Base-by-base conservation (phyloP, 2,329 filamentous ascomycete genomes). In the Verticillium longisporum region DNA sequence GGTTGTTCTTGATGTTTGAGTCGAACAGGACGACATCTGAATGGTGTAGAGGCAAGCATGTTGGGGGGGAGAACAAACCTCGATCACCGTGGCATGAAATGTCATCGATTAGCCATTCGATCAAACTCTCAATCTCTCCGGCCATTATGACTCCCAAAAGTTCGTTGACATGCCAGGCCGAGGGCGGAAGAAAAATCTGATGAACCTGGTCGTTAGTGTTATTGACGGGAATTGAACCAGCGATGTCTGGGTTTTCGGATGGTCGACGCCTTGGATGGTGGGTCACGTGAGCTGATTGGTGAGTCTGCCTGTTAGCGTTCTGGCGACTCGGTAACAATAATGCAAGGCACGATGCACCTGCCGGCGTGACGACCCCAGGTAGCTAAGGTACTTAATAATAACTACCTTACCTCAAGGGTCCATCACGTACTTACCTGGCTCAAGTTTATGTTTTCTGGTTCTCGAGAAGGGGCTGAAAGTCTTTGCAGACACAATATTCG, bases 11-110 rank as follows among this genome's bases (percentile, higher is more conserved):
- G 26, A 31, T 31, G 26, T 31, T 31, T 31, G 26, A 31, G 3
- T 31, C 26, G 26, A 31, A 31, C 26, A 31, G 26, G 26, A 31
- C 26, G 26, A 31, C 26, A 31, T 31, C 26, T 31, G 26, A 31
- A 31, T 31, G 34, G 13, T 36, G 34, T 9, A 36, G 34, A 10
- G 3, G 34, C 34, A 9, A 36, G 9, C 13, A 18, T 21, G 38
- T n/a, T 38, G 36, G 15, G 13, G 14, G 31, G 26, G 33, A 31
- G n/a, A 3, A 26, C 33, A 61, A 18, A 65, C 64, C 64, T 18
- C 63, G 33, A 18, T 64, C 62, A 15, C 64, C 64, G 37, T 65
- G 64, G 41, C 64, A 65, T 14, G 64, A 65, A 50, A 64, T 63
- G 34, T 65, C 64, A 45, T 61, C 62, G 26, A 65, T 61, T 33